Conservation (phyloP, 371 early-diverging fungal species). For the Umbelopsis sp. region DNA sequence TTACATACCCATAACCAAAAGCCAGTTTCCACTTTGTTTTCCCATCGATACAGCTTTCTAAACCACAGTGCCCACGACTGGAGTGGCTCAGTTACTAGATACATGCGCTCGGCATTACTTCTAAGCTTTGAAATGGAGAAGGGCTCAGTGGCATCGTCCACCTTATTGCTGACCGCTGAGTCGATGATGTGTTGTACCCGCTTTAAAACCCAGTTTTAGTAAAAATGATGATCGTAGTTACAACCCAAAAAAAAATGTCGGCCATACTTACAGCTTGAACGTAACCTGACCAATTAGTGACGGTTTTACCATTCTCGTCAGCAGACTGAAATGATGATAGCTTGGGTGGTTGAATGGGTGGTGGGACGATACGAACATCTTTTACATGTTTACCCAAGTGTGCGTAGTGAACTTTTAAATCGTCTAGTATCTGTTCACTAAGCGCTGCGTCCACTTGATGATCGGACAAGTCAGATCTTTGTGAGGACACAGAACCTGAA, state of each 20-base stretch:
- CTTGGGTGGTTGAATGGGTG: constrained; percentile 21
- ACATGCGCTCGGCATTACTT: constrained; percentile 40
- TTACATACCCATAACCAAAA: constrained; percentile 33
- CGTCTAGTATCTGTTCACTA: constrained; percentile 3
- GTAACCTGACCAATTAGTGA: constrained; percentile 32
- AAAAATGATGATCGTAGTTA: neutral
- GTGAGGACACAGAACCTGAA: constrained; percentile 4
- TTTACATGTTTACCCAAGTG: constrained; percentile 39
- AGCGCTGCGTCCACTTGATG: neutral
- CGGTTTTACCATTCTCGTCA: constrained; percentile 20
- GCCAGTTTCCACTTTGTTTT: constrained; percentile 37
- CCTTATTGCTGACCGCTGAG: constrained; percentile 36
- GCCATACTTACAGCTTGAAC: constrained; percentile 27
- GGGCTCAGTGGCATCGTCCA: constrained; percentile 32
- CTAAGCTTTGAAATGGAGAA: constrained; percentile 40
- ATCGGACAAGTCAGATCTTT: constrained; percentile 3
- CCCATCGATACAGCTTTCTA: constrained; percentile 42
- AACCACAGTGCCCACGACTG: constrained; percentile 28
- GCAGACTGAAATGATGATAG: constrained; percentile 25
- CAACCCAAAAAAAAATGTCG: neutral
- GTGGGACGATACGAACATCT: constrained; percentile 28
- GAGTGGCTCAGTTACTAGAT: constrained; percentile 34
- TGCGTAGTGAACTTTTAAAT: constrained; percentile 24
- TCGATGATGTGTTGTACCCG: constrained; percentile 37
- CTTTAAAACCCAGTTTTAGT: constrained; percentile 20